phyloP scores from a whole-genome alignment of 163 green algal species.

The Scenedesmus sp. region DNA sequence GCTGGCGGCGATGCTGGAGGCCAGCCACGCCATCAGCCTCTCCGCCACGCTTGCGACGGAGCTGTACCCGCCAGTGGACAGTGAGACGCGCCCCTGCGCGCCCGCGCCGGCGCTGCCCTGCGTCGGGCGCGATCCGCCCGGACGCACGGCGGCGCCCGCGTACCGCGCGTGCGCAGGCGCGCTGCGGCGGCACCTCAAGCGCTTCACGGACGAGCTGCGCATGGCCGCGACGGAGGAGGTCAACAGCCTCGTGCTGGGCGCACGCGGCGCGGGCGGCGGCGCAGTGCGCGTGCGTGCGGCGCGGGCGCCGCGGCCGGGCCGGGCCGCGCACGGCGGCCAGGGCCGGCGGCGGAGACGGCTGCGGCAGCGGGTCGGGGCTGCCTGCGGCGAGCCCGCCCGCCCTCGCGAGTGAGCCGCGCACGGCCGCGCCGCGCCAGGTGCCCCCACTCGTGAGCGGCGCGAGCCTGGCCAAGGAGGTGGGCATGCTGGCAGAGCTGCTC shows the following conservation, averaged over 20 bases:
- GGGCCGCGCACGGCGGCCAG: no score
- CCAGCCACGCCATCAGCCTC: slow-evolving; percentile 32
- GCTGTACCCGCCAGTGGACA: slow-evolving; percentile 37
- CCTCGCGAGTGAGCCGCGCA: no score
- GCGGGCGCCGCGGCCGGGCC: no score
- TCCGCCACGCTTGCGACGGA: slow-evolving; percentile 3
- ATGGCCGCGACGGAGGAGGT: slow-evolving; percentile 41
- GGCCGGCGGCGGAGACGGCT: no score
- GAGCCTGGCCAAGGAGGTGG: slow-evolving; percentile 4
- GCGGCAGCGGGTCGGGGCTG: no score
- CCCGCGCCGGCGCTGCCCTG: no score
- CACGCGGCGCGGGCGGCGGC: no score
- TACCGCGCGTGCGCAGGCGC: slow-evolving; percentile 21
- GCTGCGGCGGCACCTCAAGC: slow-evolving; percentile 41
- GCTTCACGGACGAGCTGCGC: slow-evolving; percentile 40
- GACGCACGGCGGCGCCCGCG: not conserved
- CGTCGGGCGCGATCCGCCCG: no score
- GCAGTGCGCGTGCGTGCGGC: no score
- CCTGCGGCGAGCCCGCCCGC: no score
- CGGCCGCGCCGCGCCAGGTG: slow-evolving; percentile 1
- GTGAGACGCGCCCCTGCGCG: slow-evolving; percentile 9
- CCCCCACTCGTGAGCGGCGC: not conserved
- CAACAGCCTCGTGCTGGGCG: slow-evolving; percentile 21
- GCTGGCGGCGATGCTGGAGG: slow-evolving; percentile 28
- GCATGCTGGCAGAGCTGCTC: slow-evolving; percentile 23